Evolutionary conservation across 495 filamentous ascomycete species (phyloP).

Genomic region (Cenococcum geophilum): DNA sequence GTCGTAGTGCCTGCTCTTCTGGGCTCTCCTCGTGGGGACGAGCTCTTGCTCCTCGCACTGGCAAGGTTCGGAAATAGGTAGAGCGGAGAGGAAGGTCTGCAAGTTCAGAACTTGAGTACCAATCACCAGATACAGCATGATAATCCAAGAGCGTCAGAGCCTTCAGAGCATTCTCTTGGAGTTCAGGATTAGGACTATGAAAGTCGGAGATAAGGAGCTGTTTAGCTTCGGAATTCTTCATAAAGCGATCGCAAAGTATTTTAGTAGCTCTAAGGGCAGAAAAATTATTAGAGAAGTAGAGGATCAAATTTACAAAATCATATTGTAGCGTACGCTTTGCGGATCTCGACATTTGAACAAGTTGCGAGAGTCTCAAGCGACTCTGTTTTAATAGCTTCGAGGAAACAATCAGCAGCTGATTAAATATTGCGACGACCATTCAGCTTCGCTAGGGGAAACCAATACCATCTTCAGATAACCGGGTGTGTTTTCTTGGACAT

Average conservation of each 20-base stretch:
- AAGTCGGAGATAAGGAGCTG: slow-evolving; percentile 18
- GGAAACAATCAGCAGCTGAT: not conserved
- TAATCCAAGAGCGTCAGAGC: slow-evolving; percentile 14
- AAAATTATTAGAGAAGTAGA: not conserved
- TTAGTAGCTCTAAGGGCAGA: slow-evolving; percentile 14
- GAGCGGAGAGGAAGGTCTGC: not conserved
- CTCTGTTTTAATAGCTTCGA: slow-evolving; percentile 29
- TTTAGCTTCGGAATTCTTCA: slow-evolving; percentile 5
- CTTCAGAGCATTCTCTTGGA: slow-evolving; percentile 12
- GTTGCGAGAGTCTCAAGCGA: slow-evolving; percentile 34
- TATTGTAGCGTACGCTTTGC: slow-evolving; percentile 20
- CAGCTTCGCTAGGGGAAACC: not conserved
- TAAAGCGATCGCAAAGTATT: slow-evolving; percentile 32
- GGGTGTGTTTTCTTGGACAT: not conserved
- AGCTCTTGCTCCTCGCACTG: not conserved
- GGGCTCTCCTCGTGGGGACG: slow-evolving; percentile 8
- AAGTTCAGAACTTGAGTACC: not conserved
- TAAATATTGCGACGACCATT: not conserved
- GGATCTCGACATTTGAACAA: slow-evolving; percentile 33
- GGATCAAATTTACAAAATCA: not conserved
- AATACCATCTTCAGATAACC: slow-evolving; percentile 1
- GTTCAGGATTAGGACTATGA: slow-evolving; percentile 1
- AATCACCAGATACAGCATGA: slow-evolving; percentile 8
- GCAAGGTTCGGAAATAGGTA: not conserved
- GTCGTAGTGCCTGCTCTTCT: slow-evolving; percentile 42